Evolutionary conservation across 2,329 filamentous ascomycete genomes (phyloP).

Genomic region (Zarea fungicola): DNA sequence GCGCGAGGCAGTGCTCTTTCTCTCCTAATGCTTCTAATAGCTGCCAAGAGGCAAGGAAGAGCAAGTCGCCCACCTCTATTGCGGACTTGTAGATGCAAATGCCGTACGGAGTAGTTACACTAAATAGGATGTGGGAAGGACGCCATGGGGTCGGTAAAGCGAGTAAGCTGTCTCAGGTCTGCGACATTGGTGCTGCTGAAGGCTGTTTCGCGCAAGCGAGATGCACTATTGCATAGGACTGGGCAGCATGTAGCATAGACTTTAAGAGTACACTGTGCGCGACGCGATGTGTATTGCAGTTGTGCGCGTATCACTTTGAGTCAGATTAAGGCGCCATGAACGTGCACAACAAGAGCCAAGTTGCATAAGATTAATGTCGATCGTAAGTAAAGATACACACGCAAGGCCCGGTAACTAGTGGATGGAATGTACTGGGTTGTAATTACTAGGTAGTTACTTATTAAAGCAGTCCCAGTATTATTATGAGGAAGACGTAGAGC

Average conservation of each 20-base stretch:
- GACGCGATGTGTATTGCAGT: neutral
- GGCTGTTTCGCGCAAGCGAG: neutral
- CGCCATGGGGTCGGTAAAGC: neutral
- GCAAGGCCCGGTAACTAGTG: too few species aligned
- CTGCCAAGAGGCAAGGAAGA: slow-evolving; percentile 1
- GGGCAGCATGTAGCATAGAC: neutral
- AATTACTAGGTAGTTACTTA: neutral
- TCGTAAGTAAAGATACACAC: too few species aligned
- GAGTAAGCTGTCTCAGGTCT: neutral
- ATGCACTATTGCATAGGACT: neutral
- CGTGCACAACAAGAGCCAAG: too few species aligned
- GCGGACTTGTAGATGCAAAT: neutral
- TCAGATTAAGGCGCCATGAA: neutral
- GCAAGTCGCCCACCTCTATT: neutral
- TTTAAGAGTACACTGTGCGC: neutral
- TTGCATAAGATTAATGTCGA: slow-evolving; percentile 5
- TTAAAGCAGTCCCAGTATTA: neutral
- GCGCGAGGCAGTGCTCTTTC: slow-evolving; percentile 6
- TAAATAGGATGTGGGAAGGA: too few species aligned
- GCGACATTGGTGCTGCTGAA: slow-evolving; percentile 5
- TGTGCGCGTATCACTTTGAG: neutral
- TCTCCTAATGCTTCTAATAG: neutral
- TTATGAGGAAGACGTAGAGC: too few species aligned
- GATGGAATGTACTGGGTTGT: too few species aligned
- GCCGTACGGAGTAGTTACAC: neutral